These are phyloP conservation scores for Yamadazyma sp. DNA, from an alignment of 1,139 yeast species.

Conservation along the genomic window DNA sequence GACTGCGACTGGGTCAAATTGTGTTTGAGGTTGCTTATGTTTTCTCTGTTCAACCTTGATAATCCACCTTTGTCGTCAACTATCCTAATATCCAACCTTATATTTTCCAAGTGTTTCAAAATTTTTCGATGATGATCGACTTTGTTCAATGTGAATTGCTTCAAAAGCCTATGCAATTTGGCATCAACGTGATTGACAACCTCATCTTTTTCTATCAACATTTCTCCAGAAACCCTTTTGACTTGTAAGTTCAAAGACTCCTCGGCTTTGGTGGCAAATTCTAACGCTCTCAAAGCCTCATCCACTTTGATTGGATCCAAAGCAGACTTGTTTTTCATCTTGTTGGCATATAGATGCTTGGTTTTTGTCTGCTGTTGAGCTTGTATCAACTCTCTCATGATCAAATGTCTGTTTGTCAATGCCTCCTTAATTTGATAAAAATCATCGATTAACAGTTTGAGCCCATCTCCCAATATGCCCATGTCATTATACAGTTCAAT, in stretches of 20 bases:
- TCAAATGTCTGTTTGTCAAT: slow-evolving; percentile 82
- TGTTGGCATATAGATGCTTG: slow-evolving; percentile 73
- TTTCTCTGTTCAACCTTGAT: slow-evolving; percentile 78
- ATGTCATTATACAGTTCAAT: slow-evolving; percentile 72
- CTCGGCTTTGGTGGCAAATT: slow-evolving; percentile 77
- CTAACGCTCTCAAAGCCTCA: slow-evolving; percentile 80
- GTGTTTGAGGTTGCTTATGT: slow-evolving; percentile 47
- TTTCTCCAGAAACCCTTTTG: slow-evolving; percentile 80
- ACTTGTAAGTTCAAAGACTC: slow-evolving; percentile 74
- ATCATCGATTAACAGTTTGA: slow-evolving; percentile 65
- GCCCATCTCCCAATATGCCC: slow-evolving; percentile 77
- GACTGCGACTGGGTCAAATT: slow-evolving; percentile 52
- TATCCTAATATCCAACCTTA: slow-evolving; percentile 70
- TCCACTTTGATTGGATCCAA: slow-evolving; percentile 88
- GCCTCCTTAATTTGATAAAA: slow-evolving; percentile 90
- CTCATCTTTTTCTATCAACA: slow-evolving; percentile 70
- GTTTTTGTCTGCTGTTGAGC: slow-evolving; percentile 75
- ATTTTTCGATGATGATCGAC: slow-evolving; percentile 88
- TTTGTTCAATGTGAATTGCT: slow-evolving; percentile 62
- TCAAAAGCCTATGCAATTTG: slow-evolving; percentile 55
- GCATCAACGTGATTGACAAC: slow-evolving; percentile 56
- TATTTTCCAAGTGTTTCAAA: slow-evolving; percentile 70
- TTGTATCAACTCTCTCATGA: slow-evolving; percentile 83
- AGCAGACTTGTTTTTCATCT: slow-evolving; percentile 70
- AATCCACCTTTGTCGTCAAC: slow-evolving; percentile 82